Evolutionary conservation across 2,329 filamentous ascomycete species (phyloP).

Genomic region (Botrytis tulipae): DNA sequence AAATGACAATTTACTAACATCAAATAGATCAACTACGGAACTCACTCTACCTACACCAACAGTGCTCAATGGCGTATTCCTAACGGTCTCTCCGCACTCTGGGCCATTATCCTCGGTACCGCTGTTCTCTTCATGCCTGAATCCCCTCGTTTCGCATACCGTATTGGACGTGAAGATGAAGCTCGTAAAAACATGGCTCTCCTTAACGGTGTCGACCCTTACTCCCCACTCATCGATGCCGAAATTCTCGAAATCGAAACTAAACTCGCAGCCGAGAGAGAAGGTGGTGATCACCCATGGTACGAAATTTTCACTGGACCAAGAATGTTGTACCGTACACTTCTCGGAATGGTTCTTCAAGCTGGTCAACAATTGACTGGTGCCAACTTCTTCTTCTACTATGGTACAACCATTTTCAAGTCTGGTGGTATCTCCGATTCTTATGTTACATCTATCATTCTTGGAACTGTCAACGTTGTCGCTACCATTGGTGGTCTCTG

Average conservation of each 20-base stretch:
- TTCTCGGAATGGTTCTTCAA: slow-evolving; percentile 61
- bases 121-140: slow-evolving; percentile 55
- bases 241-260: slow-evolving; percentile 53
- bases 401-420: slow-evolving; percentile 62
- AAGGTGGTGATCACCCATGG: slow-evolving; percentile 39
- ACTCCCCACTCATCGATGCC: slow-evolving; percentile 43
- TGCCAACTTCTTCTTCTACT: slow-evolving; percentile 68
- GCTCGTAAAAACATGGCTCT: slow-evolving; percentile 49
- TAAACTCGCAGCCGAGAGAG: slow-evolving; percentile 51
- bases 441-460: slow-evolving; percentile 66
- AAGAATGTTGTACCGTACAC: slow-evolving; percentile 62
- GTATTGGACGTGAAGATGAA: slow-evolving; percentile 47
- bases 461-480: slow-evolving; percentile 64
- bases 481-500: slow-evolving; percentile 65
- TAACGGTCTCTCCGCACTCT: slow-evolving; percentile 54
- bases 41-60: slow-evolving; percentile 44
- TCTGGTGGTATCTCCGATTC: slow-evolving; percentile 63
- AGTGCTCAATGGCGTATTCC: slow-evolving; percentile 63
- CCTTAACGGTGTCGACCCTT: slow-evolving; percentile 44
- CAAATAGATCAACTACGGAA: slow-evolving; percentile 57
- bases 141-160: slow-evolving; percentile 52
- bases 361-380: slow-evolving; percentile 68
- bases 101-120: slow-evolving; percentile 52
- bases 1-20: slow-evolving; percentile 39
- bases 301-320: slow-evolving; percentile 66